Evolutionary conservation across 1,284 basidiomycete genomes (phyloP), one percentile per base, ranked within the genome.

Genomic region (Rhodotorula sp.): DNA sequence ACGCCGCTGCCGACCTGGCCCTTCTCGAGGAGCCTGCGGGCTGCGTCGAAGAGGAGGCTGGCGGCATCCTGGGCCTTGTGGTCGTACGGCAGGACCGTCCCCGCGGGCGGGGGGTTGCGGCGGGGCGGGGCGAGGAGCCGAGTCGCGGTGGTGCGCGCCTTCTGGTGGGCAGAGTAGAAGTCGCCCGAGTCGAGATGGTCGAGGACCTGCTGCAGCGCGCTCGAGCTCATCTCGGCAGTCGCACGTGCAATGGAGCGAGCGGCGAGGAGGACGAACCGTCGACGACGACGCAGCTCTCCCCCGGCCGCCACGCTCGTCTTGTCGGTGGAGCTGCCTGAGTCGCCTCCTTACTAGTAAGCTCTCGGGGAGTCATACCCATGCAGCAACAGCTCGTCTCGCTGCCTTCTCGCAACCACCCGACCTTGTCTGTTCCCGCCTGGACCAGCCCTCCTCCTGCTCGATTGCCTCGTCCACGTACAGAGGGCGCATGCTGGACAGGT

Each of bases 91-190:
- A 70, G 64, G 1, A 50, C 48, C 8, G 50, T 25, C 12, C 61
- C 57, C 22, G 65, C n/a, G 7, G 69, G 59, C 29, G 72, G 71
- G 13, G 60, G 66, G 50, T 55, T 72, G 29, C 71, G 73, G 44
- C 71, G 69, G 51, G 78, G 81, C 79, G 66, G 69, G 39, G 74
- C 75, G 64, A 83, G 80, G 80, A 96, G 92, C 78, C 94, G 87
- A 21, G 93, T 89, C 10, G 92, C 92, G 74, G 94, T 95, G 37
- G 94, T 97, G 44, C 94, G 88, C 37, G 93, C 91, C 83, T 96
- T 96, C 81, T 97, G 94, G 78, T 97, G 94, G 0, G 93, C 94
- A 78, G 92, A 91, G 82, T 97, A 96, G 7, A 90, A 87, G 71
- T 89, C 85, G 25, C 89, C 87, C 29, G 85, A 84, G 22, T 86